Evolutionary conservation across 306 rosid species (phyloP).

Genomic region (Quercus gilva): DNA sequence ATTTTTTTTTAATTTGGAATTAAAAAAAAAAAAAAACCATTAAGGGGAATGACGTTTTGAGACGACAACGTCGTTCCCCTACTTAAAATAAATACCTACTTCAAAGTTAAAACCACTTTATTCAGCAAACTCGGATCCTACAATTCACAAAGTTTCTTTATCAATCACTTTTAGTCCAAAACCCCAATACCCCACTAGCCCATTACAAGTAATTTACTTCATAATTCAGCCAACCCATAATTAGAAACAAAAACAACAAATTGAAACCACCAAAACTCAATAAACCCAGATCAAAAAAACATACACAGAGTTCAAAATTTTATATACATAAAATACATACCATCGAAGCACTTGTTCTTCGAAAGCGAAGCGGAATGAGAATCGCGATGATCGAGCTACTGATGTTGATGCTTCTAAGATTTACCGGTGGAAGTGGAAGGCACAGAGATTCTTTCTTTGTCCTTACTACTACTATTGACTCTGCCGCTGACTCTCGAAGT

Average conservation of each 20-base stretch:
- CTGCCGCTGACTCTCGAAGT: slow-evolving; percentile 38
- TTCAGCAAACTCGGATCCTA: not conserved
- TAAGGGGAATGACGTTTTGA: too few species aligned
- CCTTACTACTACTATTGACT: slow-evolving; percentile 27
- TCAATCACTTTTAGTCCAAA: not conserved
- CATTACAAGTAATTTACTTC: not conserved
- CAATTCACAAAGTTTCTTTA: not conserved
- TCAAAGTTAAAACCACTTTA: not conserved
- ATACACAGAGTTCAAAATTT: not conserved
- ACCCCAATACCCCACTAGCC: not conserved
- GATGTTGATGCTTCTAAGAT: slow-evolving; percentile 26
- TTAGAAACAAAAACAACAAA: not conserved
- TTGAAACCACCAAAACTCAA: not conserved
- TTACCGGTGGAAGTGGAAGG: slow-evolving; percentile 58
- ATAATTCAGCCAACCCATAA: not conserved
- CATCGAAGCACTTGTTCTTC: slow-evolving; percentile 57
- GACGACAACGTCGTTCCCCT: too few species aligned
- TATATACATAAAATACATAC: not conserved
- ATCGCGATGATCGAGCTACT: slow-evolving; percentile 48
- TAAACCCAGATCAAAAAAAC: not conserved
- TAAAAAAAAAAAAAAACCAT: too few species aligned
- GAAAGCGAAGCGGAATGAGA: slow-evolving; percentile 34
- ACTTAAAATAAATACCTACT: not conserved
- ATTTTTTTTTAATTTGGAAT: too few species aligned
- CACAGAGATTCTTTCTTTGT: slow-evolving; percentile 45